Conservation (phyloP, 352 stramenopile genomes). For the Globisporangium megalacanthum region DNA sequence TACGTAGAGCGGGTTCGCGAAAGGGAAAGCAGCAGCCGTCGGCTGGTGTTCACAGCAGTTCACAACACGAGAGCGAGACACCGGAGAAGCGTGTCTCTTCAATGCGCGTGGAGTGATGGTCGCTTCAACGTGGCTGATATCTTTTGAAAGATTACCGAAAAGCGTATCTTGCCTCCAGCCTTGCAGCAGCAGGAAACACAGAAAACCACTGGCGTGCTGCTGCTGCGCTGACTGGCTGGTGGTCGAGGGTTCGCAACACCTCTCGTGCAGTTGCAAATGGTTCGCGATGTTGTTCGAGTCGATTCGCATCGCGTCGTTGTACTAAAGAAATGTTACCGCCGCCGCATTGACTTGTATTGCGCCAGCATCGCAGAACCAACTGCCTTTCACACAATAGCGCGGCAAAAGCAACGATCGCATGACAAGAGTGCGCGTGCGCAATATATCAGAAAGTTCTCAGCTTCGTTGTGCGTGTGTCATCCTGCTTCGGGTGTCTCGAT, state of each 20-base stretch:
- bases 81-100: conserved; percentile 5
- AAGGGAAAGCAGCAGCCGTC: background rate
- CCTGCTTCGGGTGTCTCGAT: too few relatives aligned
- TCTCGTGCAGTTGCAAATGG: background rate
- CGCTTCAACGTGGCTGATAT: background rate
- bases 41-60: too few relatives aligned
- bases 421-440: background rate
- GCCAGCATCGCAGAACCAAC: background rate
- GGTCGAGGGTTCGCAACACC: background rate
- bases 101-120: conserved; percentile 9
- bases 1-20: background rate
- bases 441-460: conserved; percentile 10
- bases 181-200: background rate
- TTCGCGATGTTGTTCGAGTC: background rate
- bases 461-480: too few relatives aligned
- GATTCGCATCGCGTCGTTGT: conserved; percentile 11
- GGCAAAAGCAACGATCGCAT: background rate
- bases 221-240: background rate
- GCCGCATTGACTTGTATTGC: background rate
- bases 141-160: background rate
- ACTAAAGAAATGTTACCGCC: background rate
- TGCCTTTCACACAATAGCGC: too few relatives aligned
- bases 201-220: background rate
- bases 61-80: too few relatives aligned
- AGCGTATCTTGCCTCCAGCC: background rate